A percentile compares a stretch with the other conserved stretches of the same genome.
Conservation (phyloP, 768 basidiomycete genomes). For the Kwoniella sp. region DNA sequence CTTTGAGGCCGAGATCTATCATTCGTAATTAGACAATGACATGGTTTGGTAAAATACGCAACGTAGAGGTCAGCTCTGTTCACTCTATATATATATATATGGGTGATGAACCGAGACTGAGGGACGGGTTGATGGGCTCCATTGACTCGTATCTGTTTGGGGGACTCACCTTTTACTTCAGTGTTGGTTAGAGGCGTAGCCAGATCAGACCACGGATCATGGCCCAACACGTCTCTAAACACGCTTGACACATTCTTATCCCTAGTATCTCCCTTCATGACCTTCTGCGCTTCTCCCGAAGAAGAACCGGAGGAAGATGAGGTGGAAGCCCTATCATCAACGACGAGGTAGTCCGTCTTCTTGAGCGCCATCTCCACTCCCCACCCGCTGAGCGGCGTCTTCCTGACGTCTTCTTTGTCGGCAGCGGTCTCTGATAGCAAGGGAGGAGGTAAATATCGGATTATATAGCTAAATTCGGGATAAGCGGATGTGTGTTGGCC, state of each 20-base stretch:
- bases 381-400: slow-evolving; percentile 70
- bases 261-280: not conserved
- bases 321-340: slow-evolving; percentile 71
- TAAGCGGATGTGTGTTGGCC: slow-evolving; percentile 60
- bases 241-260: slow-evolving; percentile 1
- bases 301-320: slow-evolving; percentile 1
- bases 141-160: too few species aligned
- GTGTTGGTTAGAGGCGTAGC: slow-evolving; percentile 35
- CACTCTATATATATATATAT: too few species aligned
- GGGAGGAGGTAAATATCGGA: slow-evolving; percentile 67
- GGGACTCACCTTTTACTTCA: slow-evolving; percentile 63
- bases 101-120: too few species aligned
- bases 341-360: slow-evolving; percentile 92
- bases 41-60: too few species aligned
- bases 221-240: slow-evolving; percentile 38
- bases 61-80: too few species aligned
- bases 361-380: slow-evolving; percentile 91
- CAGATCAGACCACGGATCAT: slow-evolving; percentile 49
- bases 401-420: too few species aligned
- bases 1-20: slow-evolving; percentile 67
- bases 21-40: not conserved
- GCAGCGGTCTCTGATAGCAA: slow-evolving; percentile 8
- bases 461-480: slow-evolving; percentile 69
- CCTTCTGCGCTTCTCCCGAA: not conserved
- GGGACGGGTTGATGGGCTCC: too few species aligned